Base-by-base conservation (phyloP, 495 filamentous ascomycete species). In the Evansstolkia leycettana region DNA sequence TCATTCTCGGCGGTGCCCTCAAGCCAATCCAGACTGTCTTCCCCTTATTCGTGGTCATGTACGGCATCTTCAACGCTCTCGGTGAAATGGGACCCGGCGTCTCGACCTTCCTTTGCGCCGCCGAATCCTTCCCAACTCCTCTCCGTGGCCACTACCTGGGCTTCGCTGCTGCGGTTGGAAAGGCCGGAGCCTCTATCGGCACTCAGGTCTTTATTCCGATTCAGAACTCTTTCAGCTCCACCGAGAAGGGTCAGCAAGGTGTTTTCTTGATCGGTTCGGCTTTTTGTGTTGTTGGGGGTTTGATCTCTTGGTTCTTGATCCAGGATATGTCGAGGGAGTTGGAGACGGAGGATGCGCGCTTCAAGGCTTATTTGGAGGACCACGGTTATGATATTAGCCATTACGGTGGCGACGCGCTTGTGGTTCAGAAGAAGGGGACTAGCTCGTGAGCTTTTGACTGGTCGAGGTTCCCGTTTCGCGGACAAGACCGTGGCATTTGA, bases 251-350 rank as follows among this genome's bases (percentile, higher is more conserved):
- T 0, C 64, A 71, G 37, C 48, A 49, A 17, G 69, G 65, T 63
- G 71, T 67, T 5, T 71, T 73, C 31, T 66, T 72, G 25, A 61
- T 71, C 33, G 65, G 66, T 6, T 69, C 67, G 6, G 67, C 70
- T 28, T 68, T 61, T 37, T 67, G 67, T 33, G 31, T 33, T 16
- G 14, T 33, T 10, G 31, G 31, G 5, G 12, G 5, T n/a, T n/a
- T 67, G 2, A 65, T 71, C 0, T 72, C 69, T 1, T 73, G 46
- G 17, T 58, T 71, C 45, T 73, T 71, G 39, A 47, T 73, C 8
- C 64, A 65, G 0, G 55, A 69, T 50, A 43, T 72, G 18, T 58
- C 45, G 0, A 57, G 59, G 3, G 62, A 67, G 18, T 39, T 69
- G 9, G 43, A 48, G 8, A 24, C 55, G 9, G 47, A 54, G 28